Evolutionary conservation across 2,329 filamentous ascomycete genomes (phyloP), one percentile per base, ranked within the genome.

Genomic region (Stromatinia cepivora): DNA sequence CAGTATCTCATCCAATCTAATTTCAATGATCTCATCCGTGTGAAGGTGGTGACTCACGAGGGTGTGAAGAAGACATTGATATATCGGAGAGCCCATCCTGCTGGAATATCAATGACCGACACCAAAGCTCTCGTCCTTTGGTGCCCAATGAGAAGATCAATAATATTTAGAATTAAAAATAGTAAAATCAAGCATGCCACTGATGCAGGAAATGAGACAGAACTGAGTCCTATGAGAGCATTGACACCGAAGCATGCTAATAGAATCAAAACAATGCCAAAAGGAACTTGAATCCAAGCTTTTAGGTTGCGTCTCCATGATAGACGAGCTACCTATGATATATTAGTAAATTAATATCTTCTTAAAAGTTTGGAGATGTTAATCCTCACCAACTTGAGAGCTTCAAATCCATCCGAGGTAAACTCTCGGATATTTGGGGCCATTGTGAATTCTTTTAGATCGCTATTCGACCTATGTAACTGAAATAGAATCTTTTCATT

Each of bases 161-260:
- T 82, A 0, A 81, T 67, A 10, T 88, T 79, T 15, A 88, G 78
- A 0, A 75, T 79, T 28, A 84, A 73, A 73, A 88, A 87, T 3
- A 88, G 78, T 11, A 87, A 71, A 56, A 88, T 78, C 73, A 89
- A 81, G 56, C 84, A 86, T 5, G 86, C 85, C 4, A 89, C 86
- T 2, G 86, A 88, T 3, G 87, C 84, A 0, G 86, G 86, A 71
- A 89, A 89, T 0, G 84, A 81, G 10, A 88, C 81, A 31, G 80
- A 80, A 67, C 82, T 81, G 10, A 84, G 76, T 17, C 79, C 78
- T 70, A 83, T 81, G 1, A 81, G 76, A 58, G 76, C 76, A 73
- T 81, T 76, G 46, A 82, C 74, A 9, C 81, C 81, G 73, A 80
- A 81, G 71, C 80, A 81, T 64, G 78, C 76, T 28, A 81, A 72